A percentile compares a stretch with the other conserved stretches of the same genome.
Evolutionary conservation across 768 basidiomycete species (phyloP).

Genomic region (Dioszegia aurantiaca): DNA sequence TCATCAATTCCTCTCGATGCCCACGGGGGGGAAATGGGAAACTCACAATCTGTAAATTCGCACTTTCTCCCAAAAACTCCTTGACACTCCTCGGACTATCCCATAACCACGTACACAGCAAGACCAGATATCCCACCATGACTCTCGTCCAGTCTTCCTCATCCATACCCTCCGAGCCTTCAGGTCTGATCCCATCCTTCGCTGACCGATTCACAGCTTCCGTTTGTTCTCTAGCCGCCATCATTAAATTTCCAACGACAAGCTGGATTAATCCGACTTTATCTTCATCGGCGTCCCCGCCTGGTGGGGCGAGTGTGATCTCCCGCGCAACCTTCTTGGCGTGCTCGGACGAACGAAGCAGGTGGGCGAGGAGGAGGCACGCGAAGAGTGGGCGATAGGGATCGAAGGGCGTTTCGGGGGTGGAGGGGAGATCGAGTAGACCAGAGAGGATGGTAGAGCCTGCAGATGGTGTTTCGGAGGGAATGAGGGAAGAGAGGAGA

Average conservation of each 20-base stretch:
- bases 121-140: slow-evolving; percentile 75
- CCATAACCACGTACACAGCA: slow-evolving; percentile 93
- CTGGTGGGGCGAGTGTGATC: slow-evolving; percentile 45
- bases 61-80: slow-evolving; percentile 80
- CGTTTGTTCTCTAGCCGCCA: slow-evolving; percentile 67
- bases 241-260: slow-evolving; percentile 84
- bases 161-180: slow-evolving; percentile 58
- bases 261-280: slow-evolving; percentile 72
- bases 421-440: slow-evolving; percentile 49
- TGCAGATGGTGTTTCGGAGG: slow-evolving; percentile 43
- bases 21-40: background rate
- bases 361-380: slow-evolving; percentile 50
- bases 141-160: slow-evolving; percentile 85
- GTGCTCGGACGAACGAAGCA: slow-evolving; percentile 54
- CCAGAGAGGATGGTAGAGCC: slow-evolving; percentile 54
- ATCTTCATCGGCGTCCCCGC: slow-evolving; percentile 52
- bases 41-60: slow-evolving; percentile 84
- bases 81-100: slow-evolving; percentile 84
- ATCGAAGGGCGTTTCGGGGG: slow-evolving; percentile 36
- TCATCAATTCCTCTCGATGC: background rate
- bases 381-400: slow-evolving; percentile 52
- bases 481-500: slow-evolving; percentile 49
- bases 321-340: slow-evolving; percentile 54
- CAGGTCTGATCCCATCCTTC: slow-evolving; percentile 54
- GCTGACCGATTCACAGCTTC: slow-evolving; percentile 59